Evolutionary conservation across 345 rosid species (phyloP), one percentile per base, ranked within the genome.

Genomic region (Alliaria petiolata): DNA sequence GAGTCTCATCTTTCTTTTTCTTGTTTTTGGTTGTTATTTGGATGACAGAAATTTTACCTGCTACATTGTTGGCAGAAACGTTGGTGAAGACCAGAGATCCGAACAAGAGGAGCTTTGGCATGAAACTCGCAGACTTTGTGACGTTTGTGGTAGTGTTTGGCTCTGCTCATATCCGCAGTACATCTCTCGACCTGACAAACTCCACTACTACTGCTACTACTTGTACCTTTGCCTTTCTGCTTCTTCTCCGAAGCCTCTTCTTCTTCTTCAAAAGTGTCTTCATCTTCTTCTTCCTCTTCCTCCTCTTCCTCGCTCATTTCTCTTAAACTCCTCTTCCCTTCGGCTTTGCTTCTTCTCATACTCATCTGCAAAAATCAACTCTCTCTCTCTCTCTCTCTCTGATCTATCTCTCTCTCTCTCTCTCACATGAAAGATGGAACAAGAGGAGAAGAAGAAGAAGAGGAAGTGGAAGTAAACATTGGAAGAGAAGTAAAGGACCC

Each of bases 31-130:
- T 63, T 64, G 25, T 63, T 43, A 56, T 7, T 35, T 2, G 9
- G 66, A 46, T 16, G 50, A 40, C 1, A 47, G 17, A 57, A 2
- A 39, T 26, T 4, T n/a, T n/a, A 83, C 99, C 93, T 91, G 97
- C 99, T 95, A 76, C 99, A 95, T 89, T 91, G 99, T 78, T 95
- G 99, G 82, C 99, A 95, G 70, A 95, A 95, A 62, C 99, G 95
- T 75, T 88, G 90, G 7, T 79, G 87, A 56, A 75, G 70, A 42
- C 91, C 97, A 22, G 73, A 80, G 59, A 95, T 81, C 53, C 49
- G 73, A 38, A 83, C 97, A 16, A 51, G 52, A 4, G 91, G 26
- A 62, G 91, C 87, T 79, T 87, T 95, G 76, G 99, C 90, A 38
- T 95, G 99, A 75, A 47, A 36, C 75, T 95, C 93, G 28, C 99